phyloP scores from a whole-genome alignment of 2,329 filamentous ascomycete species.

The Monilinia laxa region DNA sequence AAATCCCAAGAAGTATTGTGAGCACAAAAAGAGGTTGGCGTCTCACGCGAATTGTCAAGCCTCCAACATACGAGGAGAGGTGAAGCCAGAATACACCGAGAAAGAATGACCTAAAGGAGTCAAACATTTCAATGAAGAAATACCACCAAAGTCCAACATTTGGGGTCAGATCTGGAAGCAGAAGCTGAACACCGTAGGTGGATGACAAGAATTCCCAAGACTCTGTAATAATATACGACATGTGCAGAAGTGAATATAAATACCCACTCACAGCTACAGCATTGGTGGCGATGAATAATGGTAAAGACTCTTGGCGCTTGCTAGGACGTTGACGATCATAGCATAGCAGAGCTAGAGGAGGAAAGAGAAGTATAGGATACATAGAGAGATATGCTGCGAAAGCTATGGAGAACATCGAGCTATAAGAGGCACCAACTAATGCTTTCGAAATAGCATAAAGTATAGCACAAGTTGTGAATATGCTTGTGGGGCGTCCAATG shows the following conservation, averaged over 20 bases:
- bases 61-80: constrained; percentile 83
- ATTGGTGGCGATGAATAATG: constrained; percentile 55
- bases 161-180: constrained; percentile 87
- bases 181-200: constrained; percentile 90
- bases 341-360: constrained; percentile 76
- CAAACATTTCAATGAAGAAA: constrained; percentile 99
- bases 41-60: constrained; percentile 77
- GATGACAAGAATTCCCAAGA: constrained; percentile 87
- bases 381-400: constrained; percentile 89
- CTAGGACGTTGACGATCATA: constrained; percentile 58
- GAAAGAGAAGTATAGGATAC: constrained; percentile 84
- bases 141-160: constrained; percentile 99
- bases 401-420: constrained; percentile 79
- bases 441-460: constrained; percentile 81
- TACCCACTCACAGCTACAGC: constrained; percentile 54
- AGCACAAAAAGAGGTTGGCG: constrained; percentile 84
- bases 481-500: constrained; percentile 81
- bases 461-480: constrained; percentile 86
- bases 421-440: constrained; percentile 68
- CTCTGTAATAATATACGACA: constrained; percentile 72
- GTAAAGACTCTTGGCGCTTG: constrained; percentile 42
- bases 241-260: constrained; percentile 61
- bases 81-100: constrained; percentile 98
- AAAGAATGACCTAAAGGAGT: constrained; percentile 96
- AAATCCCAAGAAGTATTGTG: constrained; percentile 81